Percentiles rank a stretch among this genome's conserved stretches.
These are phyloP conservation scores for Malus orientalis DNA, from an alignment of 306 rosid genomes.

Conservation along the genomic window DNA sequence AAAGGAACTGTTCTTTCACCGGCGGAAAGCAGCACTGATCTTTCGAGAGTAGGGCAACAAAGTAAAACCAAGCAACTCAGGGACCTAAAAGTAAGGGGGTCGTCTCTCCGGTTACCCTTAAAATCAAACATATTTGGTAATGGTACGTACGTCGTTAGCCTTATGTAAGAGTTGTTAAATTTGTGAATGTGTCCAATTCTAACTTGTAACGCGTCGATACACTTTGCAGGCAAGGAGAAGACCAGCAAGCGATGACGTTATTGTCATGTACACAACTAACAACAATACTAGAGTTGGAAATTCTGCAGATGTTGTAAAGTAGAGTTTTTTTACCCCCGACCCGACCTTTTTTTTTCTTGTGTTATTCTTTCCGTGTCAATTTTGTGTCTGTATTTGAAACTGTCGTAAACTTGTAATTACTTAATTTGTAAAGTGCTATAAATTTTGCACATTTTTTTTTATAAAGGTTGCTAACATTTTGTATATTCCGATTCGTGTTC, in stretches of 20 bases:
- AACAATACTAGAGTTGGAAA: constrained; percentile 19
- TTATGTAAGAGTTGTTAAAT: background rate
- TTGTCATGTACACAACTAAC: constrained; percentile 16
- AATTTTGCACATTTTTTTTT: constrained; percentile 9
- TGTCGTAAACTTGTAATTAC: background rate
- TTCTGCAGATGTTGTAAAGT: background rate
- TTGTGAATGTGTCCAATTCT: background rate
- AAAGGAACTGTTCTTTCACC: constrained; percentile 41
- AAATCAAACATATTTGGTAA: constrained; percentile 74
- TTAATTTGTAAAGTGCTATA: background rate
- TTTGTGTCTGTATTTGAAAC: constrained; percentile 10
- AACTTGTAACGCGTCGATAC: background rate
- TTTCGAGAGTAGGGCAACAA: constrained; percentile 34
- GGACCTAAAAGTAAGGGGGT: constrained; percentile 73
- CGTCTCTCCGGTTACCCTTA: constrained; percentile 64
- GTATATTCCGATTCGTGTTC: background rate
- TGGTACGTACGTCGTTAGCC: background rate
- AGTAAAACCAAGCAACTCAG: constrained; percentile 48
- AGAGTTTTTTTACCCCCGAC: background rate
- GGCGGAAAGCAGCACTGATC: constrained; percentile 59
- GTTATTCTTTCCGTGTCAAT: background rate
- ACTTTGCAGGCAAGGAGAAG: constrained; percentile 60
- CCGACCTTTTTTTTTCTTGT: constrained; percentile 11
- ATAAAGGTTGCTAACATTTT: background rate
- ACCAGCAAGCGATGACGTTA: constrained; percentile 42